Percentiles rank a stretch among this genome's conserved stretches.
Evolutionary conservation across 345 rosid genomes (phyloP).

Genomic region (Eutrema heterophyllum): DNA sequence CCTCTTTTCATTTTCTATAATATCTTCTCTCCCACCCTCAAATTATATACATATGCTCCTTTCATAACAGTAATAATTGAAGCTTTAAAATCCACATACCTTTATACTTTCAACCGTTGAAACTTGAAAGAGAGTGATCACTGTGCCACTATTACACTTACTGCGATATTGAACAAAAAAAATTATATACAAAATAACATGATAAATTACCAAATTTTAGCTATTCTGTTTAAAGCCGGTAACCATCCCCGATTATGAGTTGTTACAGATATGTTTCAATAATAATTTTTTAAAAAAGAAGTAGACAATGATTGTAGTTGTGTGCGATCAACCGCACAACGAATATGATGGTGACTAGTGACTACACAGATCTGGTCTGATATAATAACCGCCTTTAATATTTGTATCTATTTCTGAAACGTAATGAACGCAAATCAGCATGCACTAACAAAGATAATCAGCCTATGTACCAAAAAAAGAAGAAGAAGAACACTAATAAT

Average conservation of each 20-base stretch:
- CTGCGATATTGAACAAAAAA: background rate
- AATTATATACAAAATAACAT: background rate
- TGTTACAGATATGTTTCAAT: background rate
- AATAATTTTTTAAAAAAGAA: background rate
- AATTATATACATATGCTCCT: background rate
- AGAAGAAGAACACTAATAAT: background rate
- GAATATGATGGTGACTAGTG: slow-evolving; percentile 6
- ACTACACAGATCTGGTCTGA: slow-evolving; percentile 11
- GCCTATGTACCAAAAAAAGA: background rate
- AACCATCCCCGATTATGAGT: background rate
- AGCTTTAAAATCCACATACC: background rate
- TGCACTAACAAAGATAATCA: background rate
- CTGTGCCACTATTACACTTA: background rate
- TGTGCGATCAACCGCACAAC: slow-evolving; percentile 13
- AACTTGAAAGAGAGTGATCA: slow-evolving; percentile 13
- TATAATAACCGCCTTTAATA: background rate
- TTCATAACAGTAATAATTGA: slow-evolving; percentile 18
- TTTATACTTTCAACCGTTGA: background rate
- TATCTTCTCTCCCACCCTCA: background rate
- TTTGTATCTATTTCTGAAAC: background rate
- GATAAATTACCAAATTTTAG: background rate
- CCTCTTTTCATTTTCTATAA: slow-evolving; percentile 6
- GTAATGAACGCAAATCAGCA: slow-evolving; percentile 17
- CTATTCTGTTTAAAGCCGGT: background rate
- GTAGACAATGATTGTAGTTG: slow-evolving; percentile 16